These are phyloP conservation scores for Groenewaldozyma tartarivorans DNA, from an alignment of 805 yeast species.

Conservation along the genomic window DNA sequence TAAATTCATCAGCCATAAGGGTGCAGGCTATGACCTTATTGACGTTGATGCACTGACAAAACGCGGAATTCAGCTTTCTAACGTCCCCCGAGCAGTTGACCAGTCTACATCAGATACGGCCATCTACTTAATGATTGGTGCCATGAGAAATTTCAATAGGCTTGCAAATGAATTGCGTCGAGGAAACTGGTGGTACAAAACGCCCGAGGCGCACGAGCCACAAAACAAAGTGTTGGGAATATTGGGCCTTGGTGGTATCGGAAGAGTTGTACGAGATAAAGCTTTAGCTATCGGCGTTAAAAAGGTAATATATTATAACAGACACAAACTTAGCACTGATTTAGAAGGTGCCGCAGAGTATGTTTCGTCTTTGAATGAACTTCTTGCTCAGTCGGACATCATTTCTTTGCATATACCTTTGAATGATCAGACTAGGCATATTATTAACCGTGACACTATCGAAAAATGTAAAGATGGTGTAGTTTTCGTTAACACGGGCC, in stretches of 20 bases:
- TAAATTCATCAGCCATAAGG: conserved; percentile 38
- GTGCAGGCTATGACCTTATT: conserved; percentile 51
- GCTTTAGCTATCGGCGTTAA: conserved; percentile 40
- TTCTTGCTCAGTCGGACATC: conserved; percentile 40
- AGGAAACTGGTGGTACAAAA: conserved; percentile 40
- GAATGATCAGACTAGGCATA: conserved; percentile 40
- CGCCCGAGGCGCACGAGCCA: conserved; percentile 40
- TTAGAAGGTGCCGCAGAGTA: conserved; percentile 38
- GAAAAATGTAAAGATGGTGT: conserved; percentile 44
- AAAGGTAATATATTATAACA: conserved; percentile 43
- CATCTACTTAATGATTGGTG: conserved; percentile 39
- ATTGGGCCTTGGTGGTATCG: conserved; percentile 57
- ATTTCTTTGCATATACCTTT: conserved; percentile 43
- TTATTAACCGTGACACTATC: conserved; percentile 37
- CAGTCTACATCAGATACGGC: conserved; percentile 53
- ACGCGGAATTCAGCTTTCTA: conserved; percentile 37
- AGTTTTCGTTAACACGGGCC: conserved; percentile 44
- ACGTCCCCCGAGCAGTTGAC: conserved; percentile 44
- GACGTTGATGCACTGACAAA: conserved; percentile 35
- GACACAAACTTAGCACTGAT: conserved; percentile 37
- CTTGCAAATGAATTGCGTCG: conserved; percentile 35
- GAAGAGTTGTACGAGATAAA: conserved; percentile 45
- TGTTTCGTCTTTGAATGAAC: conserved; percentile 37
- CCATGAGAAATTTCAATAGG: conserved; percentile 38
- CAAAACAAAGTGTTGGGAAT: conserved; percentile 44